phyloP scores from a whole-genome alignment of 1,139 yeast genomes.

The Lodderomyces parapsilosis region DNA sequence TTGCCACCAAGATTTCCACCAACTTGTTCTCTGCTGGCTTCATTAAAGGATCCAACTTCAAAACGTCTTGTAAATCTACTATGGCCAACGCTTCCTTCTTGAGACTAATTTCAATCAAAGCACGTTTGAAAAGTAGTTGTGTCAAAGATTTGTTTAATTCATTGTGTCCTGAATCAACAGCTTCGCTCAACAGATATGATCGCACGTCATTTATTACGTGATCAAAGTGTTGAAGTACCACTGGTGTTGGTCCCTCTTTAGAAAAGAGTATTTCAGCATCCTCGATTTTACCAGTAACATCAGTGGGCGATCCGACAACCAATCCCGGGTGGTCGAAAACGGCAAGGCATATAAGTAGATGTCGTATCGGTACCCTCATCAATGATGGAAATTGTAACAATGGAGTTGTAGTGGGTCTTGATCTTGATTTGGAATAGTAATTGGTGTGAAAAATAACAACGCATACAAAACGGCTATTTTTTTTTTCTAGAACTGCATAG shows the following conservation, averaged over 20 bases:
- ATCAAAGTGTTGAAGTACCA: slow-evolving; percentile 26
- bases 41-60: slow-evolving; percentile 38
- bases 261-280: slow-evolving; percentile 16
- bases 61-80: slow-evolving; percentile 43
- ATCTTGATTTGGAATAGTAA: neutral
- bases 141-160: slow-evolving; percentile 18
- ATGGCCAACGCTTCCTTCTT: slow-evolving; percentile 49
- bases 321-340: slow-evolving; percentile 1
- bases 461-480: neutral
- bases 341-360: slow-evolving; percentile 4
- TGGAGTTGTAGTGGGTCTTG: neutral
- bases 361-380: slow-evolving; percentile 8
- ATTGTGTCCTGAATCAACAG: neutral
- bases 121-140: slow-evolving; percentile 51
- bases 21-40: slow-evolving; percentile 45
- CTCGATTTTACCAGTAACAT: slow-evolving; percentile 8
- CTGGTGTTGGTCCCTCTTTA: slow-evolving; percentile 26
- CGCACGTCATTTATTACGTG: slow-evolving; percentile 17
- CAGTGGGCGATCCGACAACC: slow-evolving; percentile 2
- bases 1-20: slow-evolving; percentile 42
- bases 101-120: slow-evolving; percentile 50
- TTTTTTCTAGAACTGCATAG: neutral
- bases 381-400: neutral
- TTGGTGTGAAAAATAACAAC: neutral
- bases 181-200: neutral